Base-by-base conservation (phyloP, 2,329 filamentous ascomycete species). In the Colletotrichum sp. region DNA sequence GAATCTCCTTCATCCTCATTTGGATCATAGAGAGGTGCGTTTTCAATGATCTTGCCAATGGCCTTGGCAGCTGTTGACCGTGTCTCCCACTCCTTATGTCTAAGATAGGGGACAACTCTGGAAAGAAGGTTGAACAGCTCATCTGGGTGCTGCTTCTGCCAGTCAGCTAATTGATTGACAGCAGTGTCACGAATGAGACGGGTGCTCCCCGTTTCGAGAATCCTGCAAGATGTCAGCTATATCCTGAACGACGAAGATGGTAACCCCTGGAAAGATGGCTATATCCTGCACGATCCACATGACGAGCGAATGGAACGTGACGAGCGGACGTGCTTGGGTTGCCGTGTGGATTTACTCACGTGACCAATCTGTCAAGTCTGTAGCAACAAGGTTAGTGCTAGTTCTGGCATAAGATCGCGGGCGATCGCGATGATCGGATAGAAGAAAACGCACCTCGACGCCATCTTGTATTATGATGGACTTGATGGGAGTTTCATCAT, bases 151-250 rank as follows among this genome's bases (percentile, higher is more conserved):
- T 97, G 95, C 84, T 98, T 99, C 86, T 99, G 98, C 85, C 98
- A 97, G 86, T 99, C 97, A 77, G 96, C 97, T 78, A 99, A 91
- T 87, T 99, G 97, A 83, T 98, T 96, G 77, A 98, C 97, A 78
- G 97, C 98, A 78, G 97, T 99, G 83, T 98, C 98, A 80, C 98
- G 94, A 83, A 99, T 99, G 79, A 99, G 90, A 83, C 94, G 94
- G 77, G 97, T 99, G 87, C 96, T 99, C 81, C 97, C 97, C 74
- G 97, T 99, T 90, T 99, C 97, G 81, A 99, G 93, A 84, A 99
- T 92, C 79, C 96, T 98, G 85, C 68, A 73, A 69, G 52, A 44
- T 49, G 59, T 80, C 13, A 79, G 78, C 65, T 63, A 52, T n/a
- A 9, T 32, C 52, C 19, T 27, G 25, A 27, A 30, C 6, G 29